Conservation (phyloP, 805 yeast genomes). For the Yamadazyma sp. region DNA sequence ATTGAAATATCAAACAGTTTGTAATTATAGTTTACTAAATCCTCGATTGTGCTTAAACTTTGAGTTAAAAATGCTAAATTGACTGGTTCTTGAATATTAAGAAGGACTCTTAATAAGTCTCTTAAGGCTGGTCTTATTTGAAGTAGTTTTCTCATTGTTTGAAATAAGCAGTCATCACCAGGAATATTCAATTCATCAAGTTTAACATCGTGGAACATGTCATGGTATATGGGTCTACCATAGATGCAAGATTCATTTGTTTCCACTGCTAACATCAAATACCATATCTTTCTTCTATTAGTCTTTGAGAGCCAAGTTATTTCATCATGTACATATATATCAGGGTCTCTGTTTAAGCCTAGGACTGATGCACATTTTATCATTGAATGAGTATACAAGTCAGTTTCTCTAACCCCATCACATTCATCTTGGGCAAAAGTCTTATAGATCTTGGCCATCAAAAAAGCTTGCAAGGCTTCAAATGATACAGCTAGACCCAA, state of each 20-base stretch:
- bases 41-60: background rate
- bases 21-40: background rate
- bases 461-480: conserved; percentile 56
- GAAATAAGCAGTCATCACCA: conserved; percentile 9
- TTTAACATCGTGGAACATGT: conserved; percentile 8
- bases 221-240: conserved; percentile 9
- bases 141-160: conserved; percentile 3
- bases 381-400: conserved; percentile 17
- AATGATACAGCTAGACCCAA: conserved; percentile 44
- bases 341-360: conserved; percentile 50
- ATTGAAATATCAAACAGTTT: background rate
- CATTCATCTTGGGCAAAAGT: conserved; percentile 56
- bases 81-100: conserved; percentile 5
- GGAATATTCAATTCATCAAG: conserved; percentile 8
- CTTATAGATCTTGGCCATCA: conserved; percentile 54
- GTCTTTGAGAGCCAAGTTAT: conserved; percentile 8
- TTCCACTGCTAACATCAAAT: conserved; percentile 6
- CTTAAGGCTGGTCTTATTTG: conserved; percentile 7
- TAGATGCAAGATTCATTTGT: conserved; percentile 9
- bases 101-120: conserved; percentile 4
- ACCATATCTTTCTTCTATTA: conserved; percentile 14
- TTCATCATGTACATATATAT: conserved; percentile 24
- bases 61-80: conserved; percentile 3
- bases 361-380: conserved; percentile 44
- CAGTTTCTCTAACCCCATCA: conserved; percentile 34